Conservation (phyloP, 2,329 filamentous ascomycete species). For the Fusarium albosuccineum region DNA sequence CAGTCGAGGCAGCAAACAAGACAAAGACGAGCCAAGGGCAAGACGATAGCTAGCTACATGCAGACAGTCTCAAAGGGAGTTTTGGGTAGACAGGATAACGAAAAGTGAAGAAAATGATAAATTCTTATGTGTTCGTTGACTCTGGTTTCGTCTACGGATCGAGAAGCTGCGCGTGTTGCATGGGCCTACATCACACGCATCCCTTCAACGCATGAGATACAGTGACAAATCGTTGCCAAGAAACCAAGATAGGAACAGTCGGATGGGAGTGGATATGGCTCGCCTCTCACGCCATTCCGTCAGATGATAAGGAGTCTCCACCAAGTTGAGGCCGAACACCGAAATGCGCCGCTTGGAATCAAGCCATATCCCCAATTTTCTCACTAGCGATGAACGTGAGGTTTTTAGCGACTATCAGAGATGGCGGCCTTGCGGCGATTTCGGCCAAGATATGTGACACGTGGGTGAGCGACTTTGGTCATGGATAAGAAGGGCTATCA, state of each 20-base stretch:
- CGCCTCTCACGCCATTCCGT: conserved; percentile 1
- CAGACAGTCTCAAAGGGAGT: too few relatives aligned
- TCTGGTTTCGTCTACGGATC: too few relatives aligned
- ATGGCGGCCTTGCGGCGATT: too few relatives aligned
- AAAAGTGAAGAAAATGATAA: too few relatives aligned
- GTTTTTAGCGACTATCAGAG: not conserved
- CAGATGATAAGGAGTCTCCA: not conserved
- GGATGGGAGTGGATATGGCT: not conserved
- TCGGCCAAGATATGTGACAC: not conserved
- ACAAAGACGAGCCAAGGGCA: not conserved
- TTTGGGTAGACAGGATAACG: too few relatives aligned
- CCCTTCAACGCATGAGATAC: too few relatives aligned
- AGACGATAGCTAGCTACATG: not conserved
- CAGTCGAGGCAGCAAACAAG: not conserved
- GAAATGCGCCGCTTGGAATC: conserved; percentile 1
- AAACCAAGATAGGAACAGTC: not conserved
- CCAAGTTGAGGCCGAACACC: conserved; percentile 1
- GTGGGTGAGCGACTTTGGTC: too few relatives aligned
- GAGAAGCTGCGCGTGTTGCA: too few relatives aligned
- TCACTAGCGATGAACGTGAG: not conserved
- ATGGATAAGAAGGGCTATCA: too few relatives aligned
- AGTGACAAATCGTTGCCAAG: not conserved
- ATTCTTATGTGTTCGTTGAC: too few relatives aligned
- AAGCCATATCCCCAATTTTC: conserved; percentile 5
- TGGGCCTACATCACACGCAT: too few relatives aligned